A percentile compares a stretch with the other conserved stretches of the same genome.
Conservation (phyloP, 1,139 yeast genomes). For the Candida sp. region DNA sequence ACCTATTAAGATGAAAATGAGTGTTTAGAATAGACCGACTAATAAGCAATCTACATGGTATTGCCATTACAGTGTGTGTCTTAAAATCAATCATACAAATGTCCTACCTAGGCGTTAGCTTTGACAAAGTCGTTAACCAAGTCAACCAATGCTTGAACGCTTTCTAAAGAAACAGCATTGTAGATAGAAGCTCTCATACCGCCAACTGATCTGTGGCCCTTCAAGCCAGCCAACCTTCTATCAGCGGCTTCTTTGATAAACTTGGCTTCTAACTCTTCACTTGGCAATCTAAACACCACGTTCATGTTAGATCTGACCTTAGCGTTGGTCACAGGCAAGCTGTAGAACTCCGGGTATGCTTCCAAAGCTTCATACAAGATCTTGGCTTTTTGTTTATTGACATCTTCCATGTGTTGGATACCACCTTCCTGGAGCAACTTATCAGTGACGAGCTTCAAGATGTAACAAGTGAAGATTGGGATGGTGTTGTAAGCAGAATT, state of each 20-base stretch:
- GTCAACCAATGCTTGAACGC: slow-evolving; percentile 62
- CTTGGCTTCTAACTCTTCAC: slow-evolving; percentile 61
- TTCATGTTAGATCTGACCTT: slow-evolving; percentile 86
- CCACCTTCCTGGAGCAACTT: slow-evolving; percentile 67
- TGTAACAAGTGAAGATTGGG: slow-evolving; percentile 90
- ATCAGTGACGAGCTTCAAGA: slow-evolving; percentile 78
- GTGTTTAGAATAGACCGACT: slow-evolving; percentile 37
- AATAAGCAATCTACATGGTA: neutral
- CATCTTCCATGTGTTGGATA: slow-evolving; percentile 51
- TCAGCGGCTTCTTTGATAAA: slow-evolving; percentile 64
- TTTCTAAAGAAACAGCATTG: slow-evolving; percentile 77
- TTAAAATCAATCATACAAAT: neutral
- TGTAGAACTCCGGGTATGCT: slow-evolving; percentile 63
- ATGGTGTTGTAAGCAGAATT: slow-evolving; percentile 95
- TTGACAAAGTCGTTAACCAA: slow-evolving; percentile 69
- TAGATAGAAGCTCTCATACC: slow-evolving; percentile 95
- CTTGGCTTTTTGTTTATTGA: slow-evolving; percentile 64
- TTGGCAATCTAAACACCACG: slow-evolving; percentile 82
- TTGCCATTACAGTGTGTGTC: neutral
- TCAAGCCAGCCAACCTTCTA: slow-evolving; percentile 68
- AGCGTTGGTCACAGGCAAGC: slow-evolving; percentile 62
- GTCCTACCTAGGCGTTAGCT: slow-evolving; percentile 7
- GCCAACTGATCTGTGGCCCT: slow-evolving; percentile 97
- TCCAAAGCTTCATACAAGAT: slow-evolving; percentile 70
- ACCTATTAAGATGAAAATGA: slow-evolving; percentile 87